Evolutionary conservation across 352 stramenopile genomes (phyloP).

Genomic region (Globisporangium cederbergense): DNA sequence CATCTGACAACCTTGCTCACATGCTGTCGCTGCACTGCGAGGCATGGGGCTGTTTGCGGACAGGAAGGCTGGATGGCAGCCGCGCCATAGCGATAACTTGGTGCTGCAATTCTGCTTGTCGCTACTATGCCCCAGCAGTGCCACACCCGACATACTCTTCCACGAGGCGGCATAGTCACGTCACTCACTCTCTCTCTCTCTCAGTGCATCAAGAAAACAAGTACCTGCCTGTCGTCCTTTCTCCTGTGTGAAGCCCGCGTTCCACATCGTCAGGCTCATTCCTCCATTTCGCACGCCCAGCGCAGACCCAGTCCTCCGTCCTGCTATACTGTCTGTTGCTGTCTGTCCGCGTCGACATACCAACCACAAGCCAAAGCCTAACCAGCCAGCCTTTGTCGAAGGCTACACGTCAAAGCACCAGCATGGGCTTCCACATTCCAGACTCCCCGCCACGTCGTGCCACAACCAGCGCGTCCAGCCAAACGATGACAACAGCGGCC

Average conservation of each 20-base stretch:
- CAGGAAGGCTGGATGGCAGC: too few species aligned
- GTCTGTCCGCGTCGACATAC: not conserved
- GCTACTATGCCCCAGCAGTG: too few species aligned
- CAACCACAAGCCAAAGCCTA: not conserved
- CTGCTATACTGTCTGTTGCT: not conserved
- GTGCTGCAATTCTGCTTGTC: too few species aligned
- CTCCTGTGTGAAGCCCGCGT: not conserved
- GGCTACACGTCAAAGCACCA: constrained; percentile 1
- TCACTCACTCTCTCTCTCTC: not conserved
- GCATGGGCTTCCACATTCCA: constrained; percentile 70
- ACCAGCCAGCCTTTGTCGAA: not conserved
- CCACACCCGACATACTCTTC: not conserved
- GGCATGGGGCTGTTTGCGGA: too few species aligned
- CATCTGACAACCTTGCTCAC: not conserved
- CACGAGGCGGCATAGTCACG: not conserved
- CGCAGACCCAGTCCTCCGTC: not conserved
- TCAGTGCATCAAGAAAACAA: not conserved
- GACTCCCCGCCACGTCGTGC: constrained; percentile 31
- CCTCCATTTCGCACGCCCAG: not conserved
- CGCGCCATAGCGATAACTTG: too few species aligned
- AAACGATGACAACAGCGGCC: not conserved
- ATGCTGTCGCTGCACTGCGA: not conserved
- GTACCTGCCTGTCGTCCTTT: not conserved
- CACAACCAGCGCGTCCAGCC: constrained; percentile 18
- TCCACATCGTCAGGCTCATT: not conserved